phyloP scores from a whole-genome alignment of 1,284 basidiomycete species.

The Meripilus lineatus region DNA sequence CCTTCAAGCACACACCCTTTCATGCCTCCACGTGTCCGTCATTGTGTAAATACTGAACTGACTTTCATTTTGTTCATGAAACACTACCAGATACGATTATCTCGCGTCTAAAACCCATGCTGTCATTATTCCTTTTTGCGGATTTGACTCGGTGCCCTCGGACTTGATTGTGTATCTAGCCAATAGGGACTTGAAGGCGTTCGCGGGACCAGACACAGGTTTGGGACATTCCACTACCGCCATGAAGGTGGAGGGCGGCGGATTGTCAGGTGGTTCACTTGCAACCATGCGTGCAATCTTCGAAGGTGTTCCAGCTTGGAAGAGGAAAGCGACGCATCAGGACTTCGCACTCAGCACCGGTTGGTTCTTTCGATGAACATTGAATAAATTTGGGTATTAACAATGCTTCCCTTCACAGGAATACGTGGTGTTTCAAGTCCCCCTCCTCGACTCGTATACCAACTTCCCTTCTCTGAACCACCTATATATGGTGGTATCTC shows the following conservation, averaged over 20 bases:
- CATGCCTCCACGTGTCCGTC: neutral
- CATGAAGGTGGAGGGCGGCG: constrained; percentile 43
- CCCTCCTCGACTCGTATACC: constrained; percentile 38
- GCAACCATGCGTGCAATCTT: neutral
- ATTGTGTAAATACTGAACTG: too few species aligned
- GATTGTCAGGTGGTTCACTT: constrained; percentile 64
- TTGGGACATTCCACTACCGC: constrained; percentile 37
- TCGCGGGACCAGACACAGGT: constrained; percentile 27
- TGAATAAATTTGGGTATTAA: too few species aligned
- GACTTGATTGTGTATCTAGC: constrained; percentile 60
- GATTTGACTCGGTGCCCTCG: constrained; percentile 70
- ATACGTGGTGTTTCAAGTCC: constrained; percentile 40
- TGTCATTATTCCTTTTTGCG: constrained; percentile 67
- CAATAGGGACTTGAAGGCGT: constrained; percentile 40
- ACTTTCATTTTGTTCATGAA: neutral
- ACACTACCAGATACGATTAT: constrained; percentile 54
- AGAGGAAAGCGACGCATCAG: constrained; percentile 26
- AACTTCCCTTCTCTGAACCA: constrained; percentile 40
- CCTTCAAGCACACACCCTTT: neutral
- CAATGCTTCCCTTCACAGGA: constrained; percentile 16
- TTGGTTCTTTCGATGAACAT: constrained; percentile 23
- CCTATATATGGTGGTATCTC: constrained; percentile 53
- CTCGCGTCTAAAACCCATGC: constrained; percentile 59
- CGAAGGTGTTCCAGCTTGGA: constrained; percentile 37
- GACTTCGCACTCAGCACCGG: constrained; percentile 58